phyloP scores from a whole-genome alignment of 2,329 filamentous ascomycete genomes.

The Calycina herbarum region DNA sequence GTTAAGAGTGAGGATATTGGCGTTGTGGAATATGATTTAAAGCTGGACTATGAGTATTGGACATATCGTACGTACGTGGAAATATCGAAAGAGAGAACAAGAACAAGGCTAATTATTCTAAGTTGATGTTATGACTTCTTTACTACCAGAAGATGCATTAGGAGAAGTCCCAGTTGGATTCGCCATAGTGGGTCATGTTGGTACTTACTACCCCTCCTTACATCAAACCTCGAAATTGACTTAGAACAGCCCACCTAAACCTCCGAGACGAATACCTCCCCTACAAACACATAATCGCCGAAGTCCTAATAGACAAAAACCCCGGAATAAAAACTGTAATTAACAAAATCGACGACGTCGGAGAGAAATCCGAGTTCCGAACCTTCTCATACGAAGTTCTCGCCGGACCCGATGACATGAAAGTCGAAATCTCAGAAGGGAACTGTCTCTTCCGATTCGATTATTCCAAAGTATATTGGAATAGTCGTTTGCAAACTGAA shows the following conservation, averaged over 20 bases:
- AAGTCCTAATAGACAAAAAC: slow-evolving; percentile 90
- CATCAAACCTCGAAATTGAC: slow-evolving; percentile 21
- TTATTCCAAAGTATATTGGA: slow-evolving; percentile 98
- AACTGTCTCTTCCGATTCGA: slow-evolving; percentile 89
- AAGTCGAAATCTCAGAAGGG: slow-evolving; percentile 80
- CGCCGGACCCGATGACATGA: slow-evolving; percentile 75
- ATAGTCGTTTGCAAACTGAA: slow-evolving; percentile 85
- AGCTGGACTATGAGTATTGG: slow-evolving; percentile 84
- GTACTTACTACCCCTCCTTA: slow-evolving; percentile 46
- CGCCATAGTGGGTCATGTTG: slow-evolving; percentile 84
- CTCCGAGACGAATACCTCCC: slow-evolving; percentile 79
- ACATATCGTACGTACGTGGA: slow-evolving; percentile 62
- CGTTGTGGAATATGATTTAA: slow-evolving; percentile 73
- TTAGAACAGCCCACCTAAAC: slow-evolving; percentile 75
- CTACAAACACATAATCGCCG: slow-evolving; percentile 82
- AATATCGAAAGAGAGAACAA: background rate
- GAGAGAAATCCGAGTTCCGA: slow-evolving; percentile 79
- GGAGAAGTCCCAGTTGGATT: slow-evolving; percentile 84
- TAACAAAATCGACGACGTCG: slow-evolving; percentile 91
- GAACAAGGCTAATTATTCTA: slow-evolving; percentile 2
- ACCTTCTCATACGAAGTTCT: slow-evolving; percentile 94
- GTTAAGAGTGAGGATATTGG: slow-evolving; percentile 67
- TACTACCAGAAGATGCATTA: slow-evolving; percentile 77
- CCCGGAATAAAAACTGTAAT: slow-evolving; percentile 81
- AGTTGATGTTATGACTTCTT: slow-evolving; percentile 73